Percentiles rank a stretch among this genome's conserved stretches.
These are phyloP conservation scores for Chenopodium formosanum DNA, from an alignment of 148 eudicot genomes.

Conservation along the genomic window DNA sequence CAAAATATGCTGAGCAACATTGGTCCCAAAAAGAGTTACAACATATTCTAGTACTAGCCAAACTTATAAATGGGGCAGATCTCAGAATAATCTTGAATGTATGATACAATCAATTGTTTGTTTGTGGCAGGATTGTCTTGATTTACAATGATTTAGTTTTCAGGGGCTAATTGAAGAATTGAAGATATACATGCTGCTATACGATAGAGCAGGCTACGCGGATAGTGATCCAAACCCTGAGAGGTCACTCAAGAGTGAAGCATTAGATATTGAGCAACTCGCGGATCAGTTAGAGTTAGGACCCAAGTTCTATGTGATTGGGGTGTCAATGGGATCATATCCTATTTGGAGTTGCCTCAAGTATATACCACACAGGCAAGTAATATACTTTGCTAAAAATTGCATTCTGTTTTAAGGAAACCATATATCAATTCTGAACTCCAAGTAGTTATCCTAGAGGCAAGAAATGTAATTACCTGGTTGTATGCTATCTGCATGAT, in stretches of 20 bases:
- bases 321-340: slow-evolving; percentile 60
- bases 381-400: not conserved
- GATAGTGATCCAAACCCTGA: slow-evolving; percentile 70
- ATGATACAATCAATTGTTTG: not conserved
- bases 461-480: not conserved
- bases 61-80: not conserved
- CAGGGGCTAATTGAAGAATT: slow-evolving; percentile 54
- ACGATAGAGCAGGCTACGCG: slow-evolving; percentile 70
- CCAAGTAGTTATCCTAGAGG: not conserved
- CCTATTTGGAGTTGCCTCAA: slow-evolving; percentile 58
- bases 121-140: slow-evolving; percentile 25
- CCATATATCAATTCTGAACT: not conserved
- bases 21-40: not conserved
- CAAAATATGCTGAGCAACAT: not conserved
- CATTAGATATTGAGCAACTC: slow-evolving; percentile 59
- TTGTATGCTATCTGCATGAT: not conserved
- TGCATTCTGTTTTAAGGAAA: not conserved
- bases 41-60: slow-evolving; percentile 6
- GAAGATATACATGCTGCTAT: slow-evolving; percentile 50
- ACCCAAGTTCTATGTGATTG: slow-evolving; percentile 54
- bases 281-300: slow-evolving; percentile 61
- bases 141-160: slow-evolving; percentile 36
- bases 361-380: slow-evolving; percentile 55
- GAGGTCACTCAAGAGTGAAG: slow-evolving; percentile 53
- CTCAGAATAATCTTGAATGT: not conserved